These are phyloP conservation scores for Craspedostauros australis DNA, from an alignment of 108 stramenopile species.

Conservation along the genomic window DNA sequence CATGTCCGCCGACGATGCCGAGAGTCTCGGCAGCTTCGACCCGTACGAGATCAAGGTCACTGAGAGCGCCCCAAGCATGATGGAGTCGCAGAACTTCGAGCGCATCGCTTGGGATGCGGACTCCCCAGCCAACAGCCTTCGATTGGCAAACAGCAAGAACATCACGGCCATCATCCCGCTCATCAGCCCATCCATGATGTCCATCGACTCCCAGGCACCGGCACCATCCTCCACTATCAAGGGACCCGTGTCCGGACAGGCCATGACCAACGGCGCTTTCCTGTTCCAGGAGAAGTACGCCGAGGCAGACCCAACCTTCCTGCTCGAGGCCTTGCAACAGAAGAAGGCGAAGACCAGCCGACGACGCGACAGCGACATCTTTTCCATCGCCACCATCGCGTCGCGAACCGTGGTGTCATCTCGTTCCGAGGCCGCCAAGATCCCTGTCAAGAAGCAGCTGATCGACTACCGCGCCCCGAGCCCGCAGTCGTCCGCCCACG, in stretches of 20 bases:
- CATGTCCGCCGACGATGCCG: slow-evolving; percentile 26
- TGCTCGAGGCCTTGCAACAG: too few species aligned
- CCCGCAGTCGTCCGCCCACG: too few species aligned
- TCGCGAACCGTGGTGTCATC: slow-evolving; percentile 30
- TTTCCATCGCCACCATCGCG: slow-evolving; percentile 28
- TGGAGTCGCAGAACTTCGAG: slow-evolving; percentile 6
- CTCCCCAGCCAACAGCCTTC: too few species aligned
- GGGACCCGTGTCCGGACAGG: slow-evolving; percentile 36
- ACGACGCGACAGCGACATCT: background rate
- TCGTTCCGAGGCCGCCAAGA: slow-evolving; percentile 10
- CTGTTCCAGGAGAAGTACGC: slow-evolving; percentile 25
- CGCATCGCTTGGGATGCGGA: too few species aligned
- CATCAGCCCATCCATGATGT: slow-evolving; percentile 19
- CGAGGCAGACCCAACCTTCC: slow-evolving; percentile 1
- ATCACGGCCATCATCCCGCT: too few species aligned
- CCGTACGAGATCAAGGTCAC: slow-evolving; percentile 31
- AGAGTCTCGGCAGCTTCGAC: slow-evolving; percentile 15
- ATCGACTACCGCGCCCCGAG: background rate
- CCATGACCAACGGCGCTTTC: slow-evolving; percentile 27
- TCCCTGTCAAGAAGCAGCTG: slow-evolving; percentile 4
- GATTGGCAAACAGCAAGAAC: too few species aligned
- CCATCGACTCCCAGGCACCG: slow-evolving; percentile 29
- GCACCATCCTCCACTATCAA: slow-evolving; percentile 5
- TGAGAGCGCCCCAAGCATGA: slow-evolving; percentile 28
- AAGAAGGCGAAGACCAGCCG: background rate